These are phyloP conservation scores for Aphelidium insulamus DNA, from an alignment of 371 early-diverging fungal genomes.

Conservation along the genomic window DNA sequence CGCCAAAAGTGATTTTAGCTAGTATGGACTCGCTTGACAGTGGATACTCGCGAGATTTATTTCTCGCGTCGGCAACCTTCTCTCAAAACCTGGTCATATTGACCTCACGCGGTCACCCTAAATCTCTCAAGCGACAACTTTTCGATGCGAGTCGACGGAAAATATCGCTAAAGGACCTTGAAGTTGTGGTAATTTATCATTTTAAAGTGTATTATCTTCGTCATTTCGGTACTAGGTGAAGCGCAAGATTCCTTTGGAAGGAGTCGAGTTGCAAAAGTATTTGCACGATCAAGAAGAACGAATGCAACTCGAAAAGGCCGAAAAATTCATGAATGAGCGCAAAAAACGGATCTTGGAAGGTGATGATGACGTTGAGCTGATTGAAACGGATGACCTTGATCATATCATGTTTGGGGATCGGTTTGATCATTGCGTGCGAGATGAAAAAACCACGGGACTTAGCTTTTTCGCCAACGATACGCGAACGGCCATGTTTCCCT, in stretches of 20 bases:
- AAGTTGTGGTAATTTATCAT: conserved; percentile 1
- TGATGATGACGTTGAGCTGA: conserved; percentile 21
- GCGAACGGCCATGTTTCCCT: conserved; percentile 51
- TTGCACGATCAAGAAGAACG: conserved; percentile 30
- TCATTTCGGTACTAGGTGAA: conserved; percentile 6
- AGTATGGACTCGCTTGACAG: conserved; percentile 46
- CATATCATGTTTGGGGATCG: conserved; percentile 9
- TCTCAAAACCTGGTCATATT: conserved; percentile 42
- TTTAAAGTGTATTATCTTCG: not conserved
- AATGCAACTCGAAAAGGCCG: conserved; percentile 43
- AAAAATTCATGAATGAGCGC: conserved; percentile 40
- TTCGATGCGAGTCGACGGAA: conserved; percentile 44
- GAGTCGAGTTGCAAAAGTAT: conserved; percentile 52
- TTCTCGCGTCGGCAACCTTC: conserved; percentile 34
- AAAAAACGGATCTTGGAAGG: conserved; percentile 45
- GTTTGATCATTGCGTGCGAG: conserved; percentile 60
- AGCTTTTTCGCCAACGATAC: conserved; percentile 1
- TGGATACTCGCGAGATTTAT: conserved; percentile 57
- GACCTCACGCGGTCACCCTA: conserved; percentile 47
- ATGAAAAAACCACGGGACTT: conserved; percentile 33
- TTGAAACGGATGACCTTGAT: conserved; percentile 3
- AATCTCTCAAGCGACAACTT: conserved; percentile 39
- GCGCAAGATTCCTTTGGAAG: conserved; percentile 56
- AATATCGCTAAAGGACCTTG: conserved; percentile 3
- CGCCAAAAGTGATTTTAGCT: conserved; percentile 67